A percentile compares a stretch with the other conserved stretches of the same genome.
Conservation (phyloP, 495 filamentous ascomycete genomes). For the Talaromyces stipitatus region DNA sequence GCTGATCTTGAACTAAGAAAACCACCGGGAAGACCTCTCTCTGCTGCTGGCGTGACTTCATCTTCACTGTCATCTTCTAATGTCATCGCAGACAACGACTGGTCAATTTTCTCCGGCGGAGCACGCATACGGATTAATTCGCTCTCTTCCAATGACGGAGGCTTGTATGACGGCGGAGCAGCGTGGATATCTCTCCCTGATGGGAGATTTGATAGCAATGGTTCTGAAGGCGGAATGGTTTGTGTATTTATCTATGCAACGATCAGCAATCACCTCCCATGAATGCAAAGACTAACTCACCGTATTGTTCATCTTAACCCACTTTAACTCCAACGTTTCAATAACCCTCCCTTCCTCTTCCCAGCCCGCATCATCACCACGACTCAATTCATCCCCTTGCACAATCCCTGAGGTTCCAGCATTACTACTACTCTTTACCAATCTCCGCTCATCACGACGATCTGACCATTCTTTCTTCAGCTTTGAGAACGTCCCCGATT, state of each 20-base stretch:
- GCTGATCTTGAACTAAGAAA: constrained; percentile 22
- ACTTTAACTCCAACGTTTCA: constrained; percentile 81
- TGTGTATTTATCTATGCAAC: constrained; percentile 70
- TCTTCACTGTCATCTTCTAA: constrained; percentile 35
- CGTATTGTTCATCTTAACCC: constrained; percentile 88
- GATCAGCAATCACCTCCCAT: background rate
- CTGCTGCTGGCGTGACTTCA: constrained; percentile 32
- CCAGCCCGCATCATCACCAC: constrained; percentile 77
- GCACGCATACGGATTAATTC: constrained; percentile 43
- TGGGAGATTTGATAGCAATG: constrained; percentile 68
- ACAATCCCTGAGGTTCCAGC: constrained; percentile 10
- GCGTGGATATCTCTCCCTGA: constrained; percentile 81
- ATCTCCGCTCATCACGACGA: constrained; percentile 39
- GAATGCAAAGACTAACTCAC: constrained; percentile 39
- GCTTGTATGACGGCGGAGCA: constrained; percentile 48
- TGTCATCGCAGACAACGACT: constrained; percentile 25
- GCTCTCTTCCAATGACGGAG: constrained; percentile 48
- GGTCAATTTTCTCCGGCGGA: constrained; percentile 30
- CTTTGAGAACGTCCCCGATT: constrained; percentile 39
- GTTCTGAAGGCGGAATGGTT: constrained; percentile 57
- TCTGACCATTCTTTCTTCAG: constrained; percentile 45
- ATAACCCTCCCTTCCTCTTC: constrained; percentile 80
- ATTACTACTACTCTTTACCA: constrained; percentile 56
- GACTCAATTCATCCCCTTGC: constrained; percentile 44
- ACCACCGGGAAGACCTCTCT: constrained; percentile 37